Conservation (phyloP, 169 alveolate genomes). For the Plasmodium chabaudi region DNA sequence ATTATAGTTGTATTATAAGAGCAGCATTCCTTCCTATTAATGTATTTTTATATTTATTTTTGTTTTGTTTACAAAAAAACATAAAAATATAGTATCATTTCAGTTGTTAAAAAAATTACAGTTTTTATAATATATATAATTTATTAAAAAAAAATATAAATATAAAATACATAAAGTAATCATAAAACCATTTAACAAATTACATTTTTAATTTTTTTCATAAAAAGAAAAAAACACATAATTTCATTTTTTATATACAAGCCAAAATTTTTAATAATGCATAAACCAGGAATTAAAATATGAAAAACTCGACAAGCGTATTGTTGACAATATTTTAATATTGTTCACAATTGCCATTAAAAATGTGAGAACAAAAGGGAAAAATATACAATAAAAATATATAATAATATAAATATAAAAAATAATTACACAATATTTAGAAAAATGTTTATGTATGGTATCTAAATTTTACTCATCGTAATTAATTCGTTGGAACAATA, state of each 20-base stretch:
- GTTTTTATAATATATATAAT: constrained; percentile 10
- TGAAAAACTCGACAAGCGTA: background rate
- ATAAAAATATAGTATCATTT: background rate
- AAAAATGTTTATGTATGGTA: background rate
- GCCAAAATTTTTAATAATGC: constrained; percentile 9
- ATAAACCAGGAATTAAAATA: constrained; percentile 6
- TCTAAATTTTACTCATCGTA: background rate
- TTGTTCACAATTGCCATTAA: constrained; percentile 1
- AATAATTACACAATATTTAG: constrained; percentile 1
- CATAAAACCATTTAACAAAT: constrained; percentile 7
- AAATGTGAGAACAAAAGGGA: background rate
- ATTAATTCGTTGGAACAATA: too few relatives aligned
- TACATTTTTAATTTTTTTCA: constrained; percentile 4
- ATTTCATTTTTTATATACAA: constrained; percentile 35
- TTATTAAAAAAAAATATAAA: background rate
- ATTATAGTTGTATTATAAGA: background rate
- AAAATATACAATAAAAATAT: background rate
- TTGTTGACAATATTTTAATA: background rate
- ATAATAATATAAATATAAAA: constrained; percentile 1
- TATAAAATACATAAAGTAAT: background rate
- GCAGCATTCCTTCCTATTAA: too few relatives aligned
- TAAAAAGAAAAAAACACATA: constrained; percentile 10
- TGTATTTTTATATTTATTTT: too few relatives aligned
- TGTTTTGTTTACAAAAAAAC: background rate
- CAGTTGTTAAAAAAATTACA: background rate